Evolutionary conservation across 352 stramenopile genomes (phyloP), one percentile per base, ranked within the genome.

Genomic region (Globisporangium irregulare): DNA sequence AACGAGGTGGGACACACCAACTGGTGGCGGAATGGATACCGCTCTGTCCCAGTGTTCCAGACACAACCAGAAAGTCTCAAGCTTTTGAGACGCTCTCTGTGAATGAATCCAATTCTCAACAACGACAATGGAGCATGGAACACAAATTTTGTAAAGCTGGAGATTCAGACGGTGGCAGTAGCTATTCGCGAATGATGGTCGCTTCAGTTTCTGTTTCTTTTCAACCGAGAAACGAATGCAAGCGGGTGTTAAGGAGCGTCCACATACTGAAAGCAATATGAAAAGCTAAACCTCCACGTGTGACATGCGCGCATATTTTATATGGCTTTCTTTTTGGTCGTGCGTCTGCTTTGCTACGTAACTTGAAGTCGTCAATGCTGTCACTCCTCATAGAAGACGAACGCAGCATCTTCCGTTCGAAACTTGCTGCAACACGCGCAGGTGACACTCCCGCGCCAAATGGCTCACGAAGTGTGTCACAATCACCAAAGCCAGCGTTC

Each of bases 321-420:
- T 48, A 8, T 38, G 32, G 32, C 41, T 22, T 20, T 48, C 6
- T 48, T 15, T 20, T 46, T 20, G 38, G 38, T 18, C 22, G 32
- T n/a, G 53, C 14, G 10, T 36, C 9, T n/a, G 1, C 27, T 14
- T 27, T 29, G 29, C 20, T 25, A 46, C 29, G 29, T n/a, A 48
- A 36, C 29, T 61, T 61, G 56, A 61, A 61, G 56, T 61, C 56
- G 56, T 48, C 56, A 61, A 61, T 61, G 56, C 18, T 61, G 56
- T 48, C 56, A 61, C 24, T 27, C 56, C 14, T 9, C 54, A 36
- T 38, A 10, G 32, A 38, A 38, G 32, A 38, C 6, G 4, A 4
- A 32, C 4, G 29, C 29, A 32, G 32, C 43, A 51, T 51, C 43
- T 51, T 51, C 43, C 18, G 43, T 24, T 24, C 43, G 43, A 51